Conservation (phyloP, 164 flowering plant species). For the Chloranthus sessilifolius region DNA sequence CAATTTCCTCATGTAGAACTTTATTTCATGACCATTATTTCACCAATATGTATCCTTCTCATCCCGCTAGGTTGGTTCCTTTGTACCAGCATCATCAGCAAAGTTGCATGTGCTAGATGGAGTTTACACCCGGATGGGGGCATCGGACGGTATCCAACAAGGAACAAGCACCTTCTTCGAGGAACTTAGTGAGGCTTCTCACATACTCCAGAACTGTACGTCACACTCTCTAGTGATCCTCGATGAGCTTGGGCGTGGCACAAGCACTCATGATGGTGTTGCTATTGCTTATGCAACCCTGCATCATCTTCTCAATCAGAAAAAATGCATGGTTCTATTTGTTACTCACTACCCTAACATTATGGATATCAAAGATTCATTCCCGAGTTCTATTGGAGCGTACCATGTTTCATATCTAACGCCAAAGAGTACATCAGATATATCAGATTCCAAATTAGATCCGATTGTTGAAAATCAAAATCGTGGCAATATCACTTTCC, state of each 20-base stretch:
- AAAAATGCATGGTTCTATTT: constrained; percentile 77
- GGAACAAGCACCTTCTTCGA: constrained; percentile 96
- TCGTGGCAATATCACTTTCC: constrained; percentile 60
- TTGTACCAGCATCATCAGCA: constrained; percentile 88
- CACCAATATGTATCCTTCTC: constrained; percentile 22
- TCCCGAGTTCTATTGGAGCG: constrained; percentile 62
- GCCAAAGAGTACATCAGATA: constrained; percentile 17
- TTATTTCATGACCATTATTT: constrained; percentile 14
- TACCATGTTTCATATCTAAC: constrained; percentile 91
- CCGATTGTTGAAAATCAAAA: constrained; percentile 7
- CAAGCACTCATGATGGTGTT: constrained; percentile 97
- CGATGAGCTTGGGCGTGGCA: constrained; percentile 98
- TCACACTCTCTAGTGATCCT: constrained; percentile 69
- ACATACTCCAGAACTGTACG: constrained; percentile 62
- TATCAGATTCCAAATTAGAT: constrained; percentile 17
- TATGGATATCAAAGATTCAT: constrained; percentile 54
- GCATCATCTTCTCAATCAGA: constrained; percentile 63
- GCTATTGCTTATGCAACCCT: constrained; percentile 92
- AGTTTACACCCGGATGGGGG: constrained; percentile 86
- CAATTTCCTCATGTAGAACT: background rate
- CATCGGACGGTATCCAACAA: constrained; percentile 83
- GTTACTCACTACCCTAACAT: constrained; percentile 95
- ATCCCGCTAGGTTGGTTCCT: constrained; percentile 83
- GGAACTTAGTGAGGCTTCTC: constrained; percentile 82
- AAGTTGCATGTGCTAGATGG: constrained; percentile 81